phyloP scores from a whole-genome alignment of 257 asterid genomes.

The Solanum pinnatisectum region DNA sequence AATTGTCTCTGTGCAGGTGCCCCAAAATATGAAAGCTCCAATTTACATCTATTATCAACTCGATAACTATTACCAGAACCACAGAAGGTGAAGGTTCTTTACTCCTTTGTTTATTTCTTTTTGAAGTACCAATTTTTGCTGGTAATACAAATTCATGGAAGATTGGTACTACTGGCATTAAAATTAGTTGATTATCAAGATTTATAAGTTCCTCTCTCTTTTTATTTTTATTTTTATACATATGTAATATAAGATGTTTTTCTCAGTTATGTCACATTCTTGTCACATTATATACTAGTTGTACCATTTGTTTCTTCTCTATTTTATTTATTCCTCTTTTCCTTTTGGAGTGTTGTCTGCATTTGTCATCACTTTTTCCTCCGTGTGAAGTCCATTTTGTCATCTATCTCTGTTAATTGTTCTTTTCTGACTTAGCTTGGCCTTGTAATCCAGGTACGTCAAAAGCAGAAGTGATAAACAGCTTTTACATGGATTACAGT shows the following conservation, averaged over 20 bases:
- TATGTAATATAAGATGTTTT: not conserved
- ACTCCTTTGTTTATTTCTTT: not conserved
- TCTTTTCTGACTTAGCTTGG: slow-evolving; percentile 2
- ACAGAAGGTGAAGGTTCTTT: slow-evolving; percentile 44
- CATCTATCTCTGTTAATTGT: not conserved
- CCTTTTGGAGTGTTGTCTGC: not conserved
- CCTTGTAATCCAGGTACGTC: slow-evolving; percentile 42
- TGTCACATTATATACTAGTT: not conserved
- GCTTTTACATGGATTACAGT: slow-evolving; percentile 42
- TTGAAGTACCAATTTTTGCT: not conserved
- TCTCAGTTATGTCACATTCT: not conserved
- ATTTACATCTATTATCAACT: slow-evolving; percentile 69
- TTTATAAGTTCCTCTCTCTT: not conserved
- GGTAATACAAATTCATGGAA: not conserved
- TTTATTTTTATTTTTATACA: not conserved
- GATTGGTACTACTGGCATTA: not conserved
- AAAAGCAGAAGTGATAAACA: slow-evolving; percentile 70
- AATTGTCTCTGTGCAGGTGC: slow-evolving; percentile 29
- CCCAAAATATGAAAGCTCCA: slow-evolving; percentile 64
- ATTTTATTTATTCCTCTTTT: not conserved
- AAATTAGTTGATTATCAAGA: not conserved
- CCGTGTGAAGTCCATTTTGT: not conserved
- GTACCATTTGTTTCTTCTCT: not conserved
- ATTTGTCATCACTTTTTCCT: not conserved
- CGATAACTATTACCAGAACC: slow-evolving; percentile 78